Base-by-base conservation (phyloP, 805 yeast species). In the Kodamaea nitidulidarum region DNA sequence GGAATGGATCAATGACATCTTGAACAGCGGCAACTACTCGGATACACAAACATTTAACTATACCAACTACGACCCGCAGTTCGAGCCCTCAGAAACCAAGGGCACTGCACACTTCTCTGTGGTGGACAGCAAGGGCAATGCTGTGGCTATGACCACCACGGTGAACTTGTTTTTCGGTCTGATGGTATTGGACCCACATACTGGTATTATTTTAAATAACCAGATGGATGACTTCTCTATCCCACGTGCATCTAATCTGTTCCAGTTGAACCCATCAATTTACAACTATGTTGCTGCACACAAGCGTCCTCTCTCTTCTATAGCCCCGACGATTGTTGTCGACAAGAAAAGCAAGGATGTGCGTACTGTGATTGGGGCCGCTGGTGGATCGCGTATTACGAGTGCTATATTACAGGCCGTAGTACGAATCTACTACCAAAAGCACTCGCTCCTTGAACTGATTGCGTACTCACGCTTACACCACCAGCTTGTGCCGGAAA, bases 181-280 rank as follows among this genome's bases (percentile, higher is more conserved):
- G 9, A 55, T 79, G 49, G 82, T 91, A 4, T 84, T 82, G 55
- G 97, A 91, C 56, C 80, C 82, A 1, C 57, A 43, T 1, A 90
- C 98, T 0, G 98, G 97, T 2, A 66, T 91, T 7, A 72, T 91
- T 7, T 63, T 91, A 52, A 91, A 91, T 63, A 80, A 87, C 50
- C 88, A 91, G 59, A 90, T 91, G 96, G 97, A 91, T 60, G 98
- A 91, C 56, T 91, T 91, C 54, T 83, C 95, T 7, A 68, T 76
- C 22, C 88, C 93, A 1, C 68, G 75, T 11, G 64, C 71, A 6
- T 67, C 75, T 12, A 91, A 91, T 59, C 82, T 88, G 11, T 91
- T 88, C 61, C 84, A 81, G 17, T 72, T 91, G 35, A 75, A 78
- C 7, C 95, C 98, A 0, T 86, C 96, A 0, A 65, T 78, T 14